Base-by-base conservation (phyloP, 176 grass and related monocot genomes). In the Aegilops sharonensis region DNA sequence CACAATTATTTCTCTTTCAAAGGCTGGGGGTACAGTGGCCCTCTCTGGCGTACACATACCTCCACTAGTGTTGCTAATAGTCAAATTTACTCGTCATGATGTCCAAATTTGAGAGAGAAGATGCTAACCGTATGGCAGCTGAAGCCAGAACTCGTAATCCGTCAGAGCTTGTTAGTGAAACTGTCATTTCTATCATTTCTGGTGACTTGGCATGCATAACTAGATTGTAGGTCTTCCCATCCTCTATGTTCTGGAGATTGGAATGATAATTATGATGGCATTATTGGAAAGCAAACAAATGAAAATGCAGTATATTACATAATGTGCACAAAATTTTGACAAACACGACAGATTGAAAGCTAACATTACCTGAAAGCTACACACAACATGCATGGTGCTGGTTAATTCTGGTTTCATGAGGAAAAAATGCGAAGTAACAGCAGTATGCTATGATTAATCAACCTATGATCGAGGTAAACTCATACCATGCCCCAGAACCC, bases 401-500 rank as follows among this genome's bases (percentile, higher is more conserved):
- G 59, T 25, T 47, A 42, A 0, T 59, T 76, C 67, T 76, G 10
- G 48, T 76, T 23, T 75, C 7, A 72, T 64, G 72, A 84, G 17
- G 18, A 31, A 15, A 60, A 27, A 48, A 2, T 5, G 14, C 8
- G 24, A 0, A 84, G 76, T 11, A 4, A 35, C 34, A 29, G 39
- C 9, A 66, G 25, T 29, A 30, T 23, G 8, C 21, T 84, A 67
- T 37, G 81, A 47, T 27, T 3, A 31, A 65, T 21, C 18, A 74
- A 87, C 43, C 66, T 67, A 27, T 67, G 42, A 59, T 35, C 21
- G 6, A 50, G 59, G 35, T 32, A 65, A 52, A 24, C 2, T n/a
- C 68, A 42, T 92, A 98, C 96, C 93, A 98, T 98, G 86, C 96
- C 96, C 96, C 96, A 98, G 68, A 86, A 98, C 7, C 96, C 96